Conservation (phyloP, 2,329 filamentous ascomycete genomes). For the Aureobasidium namibiae region DNA sequence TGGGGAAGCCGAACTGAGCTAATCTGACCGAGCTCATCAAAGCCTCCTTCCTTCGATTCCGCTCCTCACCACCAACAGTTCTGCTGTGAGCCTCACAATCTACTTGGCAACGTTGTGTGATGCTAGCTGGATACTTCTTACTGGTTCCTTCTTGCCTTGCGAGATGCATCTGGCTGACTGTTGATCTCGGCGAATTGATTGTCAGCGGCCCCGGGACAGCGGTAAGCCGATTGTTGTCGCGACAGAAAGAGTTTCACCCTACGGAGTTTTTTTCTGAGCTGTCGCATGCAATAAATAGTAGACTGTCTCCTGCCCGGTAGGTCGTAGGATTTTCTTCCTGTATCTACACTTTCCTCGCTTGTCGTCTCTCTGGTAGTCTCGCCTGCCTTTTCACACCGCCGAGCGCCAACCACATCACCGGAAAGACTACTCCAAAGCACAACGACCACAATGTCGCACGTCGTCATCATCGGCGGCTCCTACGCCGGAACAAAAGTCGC, state of each 20-base stretch:
- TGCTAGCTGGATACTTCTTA: not conserved
- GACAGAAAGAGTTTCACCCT: constrained; percentile 3
- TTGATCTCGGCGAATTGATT: not conserved
- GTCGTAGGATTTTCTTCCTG: not conserved
- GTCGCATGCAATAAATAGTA: not conserved
- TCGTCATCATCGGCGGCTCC: constrained; percentile 8
- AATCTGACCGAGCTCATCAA: not conserved
- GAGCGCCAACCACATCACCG: not conserved
- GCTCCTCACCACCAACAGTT: not conserved
- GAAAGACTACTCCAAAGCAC: no score
- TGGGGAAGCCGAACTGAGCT: not conserved
- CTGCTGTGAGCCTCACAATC: no score
- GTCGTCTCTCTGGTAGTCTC: not conserved
- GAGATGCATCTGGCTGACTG: not conserved
- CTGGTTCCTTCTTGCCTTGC: not conserved
- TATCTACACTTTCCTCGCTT: not conserved
- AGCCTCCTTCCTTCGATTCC: not conserved
- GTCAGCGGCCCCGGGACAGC: not conserved
- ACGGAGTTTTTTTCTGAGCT: not conserved
- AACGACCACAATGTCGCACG: constrained; percentile 2
- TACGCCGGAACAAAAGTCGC: constrained; percentile 8
- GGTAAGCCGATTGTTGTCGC: not conserved
- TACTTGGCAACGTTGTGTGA: not conserved
- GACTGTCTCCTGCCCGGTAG: not conserved
- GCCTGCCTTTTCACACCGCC: not conserved